These are phyloP conservation scores for Metarhizium sp. DNA, from an alignment of 2,329 filamentous ascomycete genomes.

Conservation along the genomic window DNA sequence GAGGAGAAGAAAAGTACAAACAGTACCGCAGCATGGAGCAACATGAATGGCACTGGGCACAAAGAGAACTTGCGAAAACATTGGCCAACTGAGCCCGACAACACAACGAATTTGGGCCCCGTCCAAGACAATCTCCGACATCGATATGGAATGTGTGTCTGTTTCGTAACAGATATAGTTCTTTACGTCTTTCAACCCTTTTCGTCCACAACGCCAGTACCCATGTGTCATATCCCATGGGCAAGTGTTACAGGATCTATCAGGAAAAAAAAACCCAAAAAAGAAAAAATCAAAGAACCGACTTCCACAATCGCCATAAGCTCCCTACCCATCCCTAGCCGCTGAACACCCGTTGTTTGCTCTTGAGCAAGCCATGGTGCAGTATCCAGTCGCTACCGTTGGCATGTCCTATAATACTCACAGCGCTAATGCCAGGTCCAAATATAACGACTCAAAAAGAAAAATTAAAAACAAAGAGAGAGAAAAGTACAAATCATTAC, in stretches of 20 bases:
- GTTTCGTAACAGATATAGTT: too few species aligned
- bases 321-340: too few species aligned
- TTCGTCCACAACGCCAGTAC: too few species aligned
- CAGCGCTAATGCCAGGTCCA: neutral
- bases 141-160: too few species aligned
- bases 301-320: neutral
- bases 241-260: neutral
- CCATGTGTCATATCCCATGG: neutral
- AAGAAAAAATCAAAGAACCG: neutral
- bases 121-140: too few species aligned
- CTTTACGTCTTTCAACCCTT: too few species aligned
- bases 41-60: too few species aligned
- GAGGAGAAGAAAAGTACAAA: too few species aligned
- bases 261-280: neutral
- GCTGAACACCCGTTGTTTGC: neutral
- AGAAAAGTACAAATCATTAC: constrained; percentile 6
- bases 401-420: neutral
- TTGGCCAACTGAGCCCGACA: too few species aligned
- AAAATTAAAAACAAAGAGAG: constrained; percentile 3
- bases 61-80: too few species aligned
- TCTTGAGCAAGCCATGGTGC: neutral
- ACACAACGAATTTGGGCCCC: too few species aligned
- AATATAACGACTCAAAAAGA: neutral
- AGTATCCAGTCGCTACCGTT: neutral
- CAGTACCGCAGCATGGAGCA: too few species aligned